phyloP scores from a whole-genome alignment of 345 rosid species.

The Eutrema heterophyllum region DNA sequence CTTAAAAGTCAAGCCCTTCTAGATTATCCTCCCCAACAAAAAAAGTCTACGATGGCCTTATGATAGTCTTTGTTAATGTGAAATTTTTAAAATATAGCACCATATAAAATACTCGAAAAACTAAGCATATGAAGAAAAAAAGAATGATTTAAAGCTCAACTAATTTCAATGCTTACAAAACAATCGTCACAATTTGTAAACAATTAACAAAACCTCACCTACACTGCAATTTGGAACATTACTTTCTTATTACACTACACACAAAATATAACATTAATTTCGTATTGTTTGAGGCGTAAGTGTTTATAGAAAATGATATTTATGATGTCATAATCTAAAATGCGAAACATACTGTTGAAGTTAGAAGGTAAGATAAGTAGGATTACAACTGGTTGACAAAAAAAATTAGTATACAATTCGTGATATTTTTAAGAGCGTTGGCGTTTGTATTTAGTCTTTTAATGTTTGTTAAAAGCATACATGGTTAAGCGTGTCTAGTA shows the following conservation, averaged over 20 bases:
- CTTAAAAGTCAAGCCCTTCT: conserved; percentile 30
- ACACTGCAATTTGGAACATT: not conserved
- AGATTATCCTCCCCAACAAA: not conserved
- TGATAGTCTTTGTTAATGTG: not conserved
- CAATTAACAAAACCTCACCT: not conserved
- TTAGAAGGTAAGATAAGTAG: not conserved
- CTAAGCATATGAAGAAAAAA: not conserved
- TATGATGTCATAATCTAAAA: not conserved
- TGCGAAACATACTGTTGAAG: not conserved
- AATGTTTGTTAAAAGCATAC: conserved; percentile 5
- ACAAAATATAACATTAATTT: not conserved
- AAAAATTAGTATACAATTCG: not conserved
- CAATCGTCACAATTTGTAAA: not conserved
- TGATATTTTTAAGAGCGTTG: not conserved
- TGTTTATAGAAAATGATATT: not conserved
- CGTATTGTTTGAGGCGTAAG: not conserved
- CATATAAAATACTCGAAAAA: not conserved
- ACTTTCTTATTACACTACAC: not conserved
- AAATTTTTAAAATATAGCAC: not conserved
- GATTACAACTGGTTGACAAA: not conserved
- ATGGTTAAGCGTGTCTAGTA: not conserved
- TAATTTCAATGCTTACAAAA: not conserved
- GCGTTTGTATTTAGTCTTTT: not conserved
- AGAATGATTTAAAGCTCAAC: not conserved
- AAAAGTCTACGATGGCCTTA: not conserved